phyloP scores from a whole-genome alignment of 441 rosid species.

The Populus hybrid region DNA sequence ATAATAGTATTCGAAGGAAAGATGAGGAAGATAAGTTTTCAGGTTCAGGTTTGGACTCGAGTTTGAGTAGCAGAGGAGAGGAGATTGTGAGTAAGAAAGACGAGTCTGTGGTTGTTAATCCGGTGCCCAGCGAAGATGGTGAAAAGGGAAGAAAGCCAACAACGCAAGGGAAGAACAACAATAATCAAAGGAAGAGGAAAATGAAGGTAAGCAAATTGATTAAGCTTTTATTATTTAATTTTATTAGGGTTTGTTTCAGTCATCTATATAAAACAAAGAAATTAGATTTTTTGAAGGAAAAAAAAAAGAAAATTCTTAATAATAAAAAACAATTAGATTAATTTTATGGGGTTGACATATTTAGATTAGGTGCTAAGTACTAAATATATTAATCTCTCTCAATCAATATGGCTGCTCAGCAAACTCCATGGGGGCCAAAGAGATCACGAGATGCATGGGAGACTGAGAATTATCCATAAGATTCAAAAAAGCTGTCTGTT shows the following conservation, averaged over 20 bases:
- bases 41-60: slow-evolving; percentile 25
- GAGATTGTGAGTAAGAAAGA: slow-evolving; percentile 50
- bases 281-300: background rate
- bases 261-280: background rate
- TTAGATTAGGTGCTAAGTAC: too few relatives aligned
- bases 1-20: slow-evolving; percentile 21
- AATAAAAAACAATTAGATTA: background rate
- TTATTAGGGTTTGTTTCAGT: background rate
- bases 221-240: background rate
- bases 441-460: slow-evolving; percentile 30
- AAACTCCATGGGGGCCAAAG: slow-evolving; percentile 4
- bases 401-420: background rate
- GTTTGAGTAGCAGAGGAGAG: slow-evolving; percentile 34
- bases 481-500: background rate
- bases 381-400: too few relatives aligned
- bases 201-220: slow-evolving; percentile 48
- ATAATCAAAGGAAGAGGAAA: slow-evolving; percentile 60
- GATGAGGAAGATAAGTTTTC: slow-evolving; percentile 35
- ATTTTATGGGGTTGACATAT: background rate
- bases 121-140: slow-evolving; percentile 28
- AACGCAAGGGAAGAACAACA: slow-evolving; percentile 27
- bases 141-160: slow-evolving; percentile 45
- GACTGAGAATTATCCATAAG: slow-evolving; percentile 3
- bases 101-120: slow-evolving; percentile 27
- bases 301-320: background rate